Evolutionary conservation across 1,139 yeast species (phyloP).

Genomic region (Torulaspora globosa): DNA sequence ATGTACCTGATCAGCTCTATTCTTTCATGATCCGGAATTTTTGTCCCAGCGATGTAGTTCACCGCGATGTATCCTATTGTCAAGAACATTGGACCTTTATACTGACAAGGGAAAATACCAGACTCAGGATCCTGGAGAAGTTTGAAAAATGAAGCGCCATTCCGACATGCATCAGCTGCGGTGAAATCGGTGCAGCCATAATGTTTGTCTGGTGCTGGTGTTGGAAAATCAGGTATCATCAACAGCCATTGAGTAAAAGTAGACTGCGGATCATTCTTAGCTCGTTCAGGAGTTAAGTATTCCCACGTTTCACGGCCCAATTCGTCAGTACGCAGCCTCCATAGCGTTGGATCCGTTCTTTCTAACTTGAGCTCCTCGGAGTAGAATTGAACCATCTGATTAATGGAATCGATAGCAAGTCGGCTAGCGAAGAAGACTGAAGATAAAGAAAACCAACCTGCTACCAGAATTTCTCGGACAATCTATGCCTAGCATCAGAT

Average conservation of each 20-base stretch:
- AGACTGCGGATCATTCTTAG: slow-evolving; percentile 48
- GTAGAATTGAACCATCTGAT: slow-evolving; percentile 38
- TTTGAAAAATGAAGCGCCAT: slow-evolving; percentile 70
- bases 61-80: slow-evolving; percentile 82
- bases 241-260: slow-evolving; percentile 57
- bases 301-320: slow-evolving; percentile 84
- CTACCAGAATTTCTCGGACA: not conserved
- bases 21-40: slow-evolving; percentile 62
- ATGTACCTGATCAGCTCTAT: slow-evolving; percentile 76
- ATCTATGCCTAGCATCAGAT: not conserved
- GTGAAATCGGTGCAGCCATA: slow-evolving; percentile 35
- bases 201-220: slow-evolving; percentile 39
- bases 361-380: slow-evolving; percentile 63
- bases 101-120: slow-evolving; percentile 88
- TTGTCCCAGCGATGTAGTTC: slow-evolving; percentile 62
- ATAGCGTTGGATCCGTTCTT: slow-evolving; percentile 61
- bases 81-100: slow-evolving; percentile 98
- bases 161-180: slow-evolving; percentile 61
- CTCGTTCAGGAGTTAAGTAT: slow-evolving; percentile 47
- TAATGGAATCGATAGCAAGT: not conserved
- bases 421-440: not conserved
- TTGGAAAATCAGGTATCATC: slow-evolving; percentile 43
- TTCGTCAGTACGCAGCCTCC: slow-evolving; percentile 71
- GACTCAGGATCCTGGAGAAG: slow-evolving; percentile 64
- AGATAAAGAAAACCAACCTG: not conserved